These are phyloP conservation scores for Tulasnella calospora DNA, from an alignment of 768 basidiomycete genomes.

Conservation along the genomic window DNA sequence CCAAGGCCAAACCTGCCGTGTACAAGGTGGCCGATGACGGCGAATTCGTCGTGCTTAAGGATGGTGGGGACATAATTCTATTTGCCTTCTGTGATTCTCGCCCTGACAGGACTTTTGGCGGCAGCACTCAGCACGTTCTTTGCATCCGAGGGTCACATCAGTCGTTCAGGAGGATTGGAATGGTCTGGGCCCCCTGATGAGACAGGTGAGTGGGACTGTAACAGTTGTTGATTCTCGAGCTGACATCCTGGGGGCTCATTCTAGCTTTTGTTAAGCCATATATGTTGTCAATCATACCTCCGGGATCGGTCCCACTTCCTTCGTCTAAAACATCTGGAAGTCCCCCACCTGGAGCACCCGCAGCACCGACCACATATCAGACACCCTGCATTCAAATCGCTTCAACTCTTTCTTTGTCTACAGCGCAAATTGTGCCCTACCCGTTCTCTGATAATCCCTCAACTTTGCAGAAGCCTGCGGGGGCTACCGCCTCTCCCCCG, in stretches of 20 bases:
- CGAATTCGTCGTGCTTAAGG: slow-evolving; percentile 69
- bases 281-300: slow-evolving; percentile 66
- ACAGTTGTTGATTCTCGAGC: slow-evolving; percentile 16
- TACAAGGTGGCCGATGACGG: slow-evolving; percentile 48
- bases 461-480: neutral
- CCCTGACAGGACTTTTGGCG: slow-evolving; percentile 15
- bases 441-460: slow-evolving; percentile 45
- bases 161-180: slow-evolving; percentile 49
- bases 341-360: slow-evolving; percentile 29
- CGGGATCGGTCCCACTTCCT: slow-evolving; percentile 50
- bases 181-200: slow-evolving; percentile 85
- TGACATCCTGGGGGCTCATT: neutral
- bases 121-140: slow-evolving; percentile 67
- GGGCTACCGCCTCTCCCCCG: slow-evolving; percentile 30
- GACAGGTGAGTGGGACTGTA: slow-evolving; percentile 46
- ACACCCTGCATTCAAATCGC: slow-evolving; percentile 64
- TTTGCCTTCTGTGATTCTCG: neutral
- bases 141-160: slow-evolving; percentile 53
- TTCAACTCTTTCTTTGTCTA: slow-evolving; percentile 60
- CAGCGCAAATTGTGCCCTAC: slow-evolving; percentile 59
- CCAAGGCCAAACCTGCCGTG: slow-evolving; percentile 64
- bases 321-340: slow-evolving; percentile 8
- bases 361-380: slow-evolving; percentile 42
- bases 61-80: slow-evolving; percentile 51
- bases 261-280: slow-evolving; percentile 73